phyloP scores from a whole-genome alignment of 495 filamentous ascomycete genomes.

The Aspergillus bridgeri region DNA sequence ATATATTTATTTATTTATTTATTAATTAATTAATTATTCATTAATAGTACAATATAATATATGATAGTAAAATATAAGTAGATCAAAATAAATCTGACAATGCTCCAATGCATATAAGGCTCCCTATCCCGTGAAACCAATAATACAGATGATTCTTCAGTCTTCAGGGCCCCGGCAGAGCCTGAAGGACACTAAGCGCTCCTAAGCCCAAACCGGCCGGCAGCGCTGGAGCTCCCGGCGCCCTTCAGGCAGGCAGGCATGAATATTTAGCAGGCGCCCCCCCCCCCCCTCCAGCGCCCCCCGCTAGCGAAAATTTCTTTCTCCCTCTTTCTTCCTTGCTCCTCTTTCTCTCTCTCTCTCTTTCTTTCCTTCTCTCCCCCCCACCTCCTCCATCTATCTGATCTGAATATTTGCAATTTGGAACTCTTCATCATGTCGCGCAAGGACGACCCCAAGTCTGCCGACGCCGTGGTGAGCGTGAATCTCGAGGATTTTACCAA shows the following conservation, averaged over 20 bases:
- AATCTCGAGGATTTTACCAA: slow-evolving; percentile 60
- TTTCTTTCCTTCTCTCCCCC: slow-evolving; percentile 5
- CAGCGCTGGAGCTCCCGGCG: slow-evolving; percentile 1
- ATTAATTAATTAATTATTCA: too few species aligned
- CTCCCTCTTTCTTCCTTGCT: slow-evolving; percentile 15
- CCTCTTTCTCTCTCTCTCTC: slow-evolving; percentile 6
- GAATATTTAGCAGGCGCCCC: slow-evolving; percentile 18
- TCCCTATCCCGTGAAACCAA: too few species aligned
- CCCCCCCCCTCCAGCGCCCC: slow-evolving; percentile 8
- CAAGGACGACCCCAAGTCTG: slow-evolving; percentile 29
- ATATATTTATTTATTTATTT: too few species aligned
- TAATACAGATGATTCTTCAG: too few species aligned
- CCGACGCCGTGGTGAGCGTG: slow-evolving; percentile 41
- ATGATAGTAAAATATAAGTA: too few species aligned
- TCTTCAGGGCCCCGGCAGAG: too few species aligned
- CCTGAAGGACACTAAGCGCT: slow-evolving; percentile 1
- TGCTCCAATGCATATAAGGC: too few species aligned
- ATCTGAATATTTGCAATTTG: background rate
- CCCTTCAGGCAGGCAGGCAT: too few species aligned
- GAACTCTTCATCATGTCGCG: slow-evolving; percentile 30
- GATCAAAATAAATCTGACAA: too few species aligned
- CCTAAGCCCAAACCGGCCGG: slow-evolving; percentile 17
- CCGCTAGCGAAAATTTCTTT: slow-evolving; percentile 25
- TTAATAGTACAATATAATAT: too few species aligned
- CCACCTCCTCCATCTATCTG: background rate